A percentile compares a stretch with the other conserved stretches of the same genome.
Evolutionary conservation across 2,329 filamentous ascomycete species (phyloP).

Genomic region (Fusarium kyushuense): DNA sequence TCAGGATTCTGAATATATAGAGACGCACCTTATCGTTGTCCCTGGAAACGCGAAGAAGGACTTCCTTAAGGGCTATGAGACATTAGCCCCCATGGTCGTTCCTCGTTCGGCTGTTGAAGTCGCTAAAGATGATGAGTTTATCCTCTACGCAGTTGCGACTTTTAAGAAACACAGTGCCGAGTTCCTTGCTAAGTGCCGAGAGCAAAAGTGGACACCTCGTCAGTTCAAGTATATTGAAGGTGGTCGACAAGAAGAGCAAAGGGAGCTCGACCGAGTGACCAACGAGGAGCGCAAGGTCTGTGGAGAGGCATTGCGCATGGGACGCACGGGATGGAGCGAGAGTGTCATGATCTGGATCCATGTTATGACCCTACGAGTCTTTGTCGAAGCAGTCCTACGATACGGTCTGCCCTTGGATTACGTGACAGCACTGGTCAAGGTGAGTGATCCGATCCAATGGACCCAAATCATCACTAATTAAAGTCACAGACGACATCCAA

Average conservation of each 20-base stretch:
- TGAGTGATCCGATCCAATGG: constrained; percentile 59
- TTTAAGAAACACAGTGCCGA: constrained; percentile 93
- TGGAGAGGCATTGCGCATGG: constrained; percentile 89
- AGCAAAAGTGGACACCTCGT: constrained; percentile 93
- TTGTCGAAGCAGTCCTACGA: constrained; percentile 96
- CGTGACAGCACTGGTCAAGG: constrained; percentile 85
- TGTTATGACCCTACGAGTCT: constrained; percentile 88
- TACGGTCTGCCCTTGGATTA: constrained; percentile 94
- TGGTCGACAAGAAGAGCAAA: constrained; percentile 87
- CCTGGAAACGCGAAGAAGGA: constrained; percentile 85
- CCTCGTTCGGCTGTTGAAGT: constrained; percentile 86
- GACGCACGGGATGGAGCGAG: constrained; percentile 94
- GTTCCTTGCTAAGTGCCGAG: constrained; percentile 91
- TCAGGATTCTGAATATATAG: constrained; percentile 93
- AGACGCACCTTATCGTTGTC: constrained; percentile 93
- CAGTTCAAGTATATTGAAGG: constrained; percentile 95
- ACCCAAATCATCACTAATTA: constrained; percentile 27
- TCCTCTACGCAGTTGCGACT: constrained; percentile 86
- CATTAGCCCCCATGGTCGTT: constrained; percentile 89
- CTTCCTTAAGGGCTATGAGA: constrained; percentile 90
- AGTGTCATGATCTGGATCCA: constrained; percentile 97
- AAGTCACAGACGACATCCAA: constrained; percentile 80
- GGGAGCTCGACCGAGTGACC: constrained; percentile 83
- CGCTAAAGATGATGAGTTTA: constrained; percentile 89
- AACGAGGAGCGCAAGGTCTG: constrained; percentile 92